Percentiles rank a stretch among this genome's conserved stretches.
Evolutionary conservation across 306 rosid species (phyloP).

Genomic region (Canavalia gladiata): DNA sequence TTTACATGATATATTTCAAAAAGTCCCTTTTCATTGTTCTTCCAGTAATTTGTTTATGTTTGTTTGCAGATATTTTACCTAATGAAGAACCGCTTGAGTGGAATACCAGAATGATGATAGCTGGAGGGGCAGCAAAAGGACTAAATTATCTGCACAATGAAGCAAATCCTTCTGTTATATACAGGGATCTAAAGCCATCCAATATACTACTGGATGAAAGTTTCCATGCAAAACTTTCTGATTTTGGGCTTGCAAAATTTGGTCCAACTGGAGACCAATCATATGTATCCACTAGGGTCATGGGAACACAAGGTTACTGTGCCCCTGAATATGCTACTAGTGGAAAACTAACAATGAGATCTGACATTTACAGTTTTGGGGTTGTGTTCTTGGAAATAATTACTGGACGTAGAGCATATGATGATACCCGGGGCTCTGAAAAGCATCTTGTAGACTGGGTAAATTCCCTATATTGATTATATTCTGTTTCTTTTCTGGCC

Average conservation of each 20-base stretch:
- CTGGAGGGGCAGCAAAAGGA: slow-evolving; percentile 75
- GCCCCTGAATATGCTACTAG: slow-evolving; percentile 78
- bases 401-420: slow-evolving; percentile 70
- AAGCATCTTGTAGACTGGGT: slow-evolving; percentile 68
- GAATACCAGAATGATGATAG: slow-evolving; percentile 79
- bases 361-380: slow-evolving; percentile 81
- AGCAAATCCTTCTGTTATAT: slow-evolving; percentile 72
- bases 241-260: slow-evolving; percentile 82
- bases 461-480: slow-evolving; percentile 19
- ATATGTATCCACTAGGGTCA: slow-evolving; percentile 74
- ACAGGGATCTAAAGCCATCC: slow-evolving; percentile 72
- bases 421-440: slow-evolving; percentile 47
- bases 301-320: slow-evolving; percentile 86
- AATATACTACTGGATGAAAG: slow-evolving; percentile 66
- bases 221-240: slow-evolving; percentile 72
- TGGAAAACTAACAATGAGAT: slow-evolving; percentile 70
- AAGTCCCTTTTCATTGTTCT: background rate
- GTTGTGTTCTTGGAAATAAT: slow-evolving; percentile 74
- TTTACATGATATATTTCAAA: background rate
- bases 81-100: slow-evolving; percentile 63
- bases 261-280: slow-evolving; percentile 76
- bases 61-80: slow-evolving; percentile 52
- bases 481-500: background rate
- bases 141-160: slow-evolving; percentile 72
- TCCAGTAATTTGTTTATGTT: slow-evolving; percentile 6